Evolutionary conservation across 129 eudicot genomes (phyloP).

Genomic region (Escallonia herrerae): DNA sequence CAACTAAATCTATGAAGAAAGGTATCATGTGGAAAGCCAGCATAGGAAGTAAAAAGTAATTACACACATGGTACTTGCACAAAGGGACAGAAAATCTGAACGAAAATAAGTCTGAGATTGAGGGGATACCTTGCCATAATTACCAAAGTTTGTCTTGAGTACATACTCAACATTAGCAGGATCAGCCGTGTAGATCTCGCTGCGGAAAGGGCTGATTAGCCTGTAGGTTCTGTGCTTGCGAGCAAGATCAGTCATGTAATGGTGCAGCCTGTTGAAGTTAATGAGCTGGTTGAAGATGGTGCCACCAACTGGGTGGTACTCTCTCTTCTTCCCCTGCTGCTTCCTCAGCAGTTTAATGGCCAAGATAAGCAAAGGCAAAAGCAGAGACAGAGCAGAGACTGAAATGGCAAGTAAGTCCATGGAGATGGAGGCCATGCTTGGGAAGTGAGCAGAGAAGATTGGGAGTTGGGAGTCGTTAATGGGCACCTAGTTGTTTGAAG

Average conservation of each 20-base stretch:
- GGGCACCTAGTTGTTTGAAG: too few relatives aligned
- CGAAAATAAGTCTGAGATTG: too few relatives aligned
- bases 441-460: not conserved
- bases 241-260: constrained; percentile 66
- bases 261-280: constrained; percentile 46
- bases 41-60: too few relatives aligned
- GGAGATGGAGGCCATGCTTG: not conserved
- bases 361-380: not conserved
- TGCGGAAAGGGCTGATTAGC: constrained; percentile 29
- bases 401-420: not conserved
- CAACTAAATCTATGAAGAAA: too few relatives aligned
- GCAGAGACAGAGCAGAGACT: not conserved
- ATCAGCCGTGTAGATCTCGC: constrained; percentile 49
- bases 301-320: constrained; percentile 38
- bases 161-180: constrained; percentile 50
- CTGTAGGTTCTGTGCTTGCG: constrained; percentile 41
- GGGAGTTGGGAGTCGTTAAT: too few relatives aligned
- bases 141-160: constrained; percentile 44
- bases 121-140: constrained; percentile 39
- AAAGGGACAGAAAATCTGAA: too few relatives aligned
- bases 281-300: constrained; percentile 37
- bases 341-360: not conserved
- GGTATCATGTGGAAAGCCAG: too few relatives aligned
- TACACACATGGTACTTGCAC: too few relatives aligned
- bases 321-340: not conserved